These are phyloP conservation scores for Podila minutissima DNA, from an alignment of 192 early-diverging fungal species.

Conservation along the genomic window DNA sequence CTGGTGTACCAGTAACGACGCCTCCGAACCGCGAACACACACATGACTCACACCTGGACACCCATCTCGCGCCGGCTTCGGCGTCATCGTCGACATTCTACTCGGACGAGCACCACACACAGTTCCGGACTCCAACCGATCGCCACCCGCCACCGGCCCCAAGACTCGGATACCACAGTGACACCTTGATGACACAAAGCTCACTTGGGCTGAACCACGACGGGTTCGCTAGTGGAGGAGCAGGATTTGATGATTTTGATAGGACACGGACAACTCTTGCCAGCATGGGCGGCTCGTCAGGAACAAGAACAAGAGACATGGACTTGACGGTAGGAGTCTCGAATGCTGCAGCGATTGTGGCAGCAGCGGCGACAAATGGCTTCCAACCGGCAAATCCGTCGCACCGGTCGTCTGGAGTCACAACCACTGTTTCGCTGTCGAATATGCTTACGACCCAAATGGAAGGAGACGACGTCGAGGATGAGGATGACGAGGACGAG, in stretches of 20 bases:
- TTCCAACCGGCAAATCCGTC: no score
- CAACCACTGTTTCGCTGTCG: not conserved
- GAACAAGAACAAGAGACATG: not conserved
- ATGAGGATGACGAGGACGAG: conserved; percentile 21
- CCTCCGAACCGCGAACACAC: no score
- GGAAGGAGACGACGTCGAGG: conserved; percentile 8
- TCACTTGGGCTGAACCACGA: conserved; percentile 43
- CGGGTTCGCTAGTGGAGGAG: conserved; percentile 12
- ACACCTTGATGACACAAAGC: conserved; percentile 47
- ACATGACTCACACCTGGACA: not conserved
- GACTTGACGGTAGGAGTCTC: not conserved
- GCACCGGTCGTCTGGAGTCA: not conserved
- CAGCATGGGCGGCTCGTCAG: conserved; percentile 5
- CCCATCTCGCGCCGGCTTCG: not conserved
- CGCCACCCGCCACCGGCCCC: conserved; percentile 40
- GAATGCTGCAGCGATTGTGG: not conserved
- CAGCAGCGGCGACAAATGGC: not conserved
- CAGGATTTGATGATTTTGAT: conserved; percentile 12
- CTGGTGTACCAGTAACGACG: no score
- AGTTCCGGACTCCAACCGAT: conserved; percentile 23
- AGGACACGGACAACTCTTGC: conserved; percentile 19
- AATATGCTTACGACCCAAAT: no score
- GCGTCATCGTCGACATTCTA: conserved; percentile 10
- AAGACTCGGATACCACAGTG: conserved; percentile 35
- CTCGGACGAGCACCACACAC: not conserved